Evolutionary conservation across 768 basidiomycete genomes (phyloP), one percentile per base, ranked within the genome.

Genomic region (Boletus edulis): DNA sequence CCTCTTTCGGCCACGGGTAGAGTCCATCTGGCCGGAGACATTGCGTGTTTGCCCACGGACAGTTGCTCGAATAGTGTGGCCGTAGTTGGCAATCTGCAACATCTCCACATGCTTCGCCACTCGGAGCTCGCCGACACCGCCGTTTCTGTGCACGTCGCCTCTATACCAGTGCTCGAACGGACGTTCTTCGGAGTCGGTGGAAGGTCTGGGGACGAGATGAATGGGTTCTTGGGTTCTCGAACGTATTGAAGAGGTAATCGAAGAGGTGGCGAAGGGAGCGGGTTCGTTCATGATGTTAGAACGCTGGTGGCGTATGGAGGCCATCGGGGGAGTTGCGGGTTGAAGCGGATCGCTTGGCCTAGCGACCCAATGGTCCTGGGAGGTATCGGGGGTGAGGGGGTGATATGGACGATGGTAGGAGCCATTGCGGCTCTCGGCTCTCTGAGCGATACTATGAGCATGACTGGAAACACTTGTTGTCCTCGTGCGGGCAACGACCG

Each of bases 141-240:
- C 91, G 64, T 94, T 94, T 46, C 91, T 79, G 13, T 90, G 85
- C 5, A 90, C 81, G 61, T 94, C 91, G 2, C 91, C 91, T 46
- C 91, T 85, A 66, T 94, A 94, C 91, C 91, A 93, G 63, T 94
- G 91, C 62, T 93, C 89, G 56, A 86, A 93, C 0, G 90, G 90
- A 14, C 81, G 81, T 65, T 93, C 91, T 57, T 90, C 89, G 6
- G 89, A 91, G 22, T 92, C 89, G 24, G 73, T 79, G 5, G 89
- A 89, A 13, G 78, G 73, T 42, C 89, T 79, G 5, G 78, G 67
- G n/a, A 75, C 74, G 37, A 49, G 17, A 42, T 49, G 49, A 22
- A 46, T 1, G 42, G 72, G 65, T 42, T 76, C 76, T 22, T 76
- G 73, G 4, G 54, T 54, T 52, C 65, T 64, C 10, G 68, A 67